Percentiles rank a stretch among this genome's conserved stretches.
Evolutionary conservation across 2,329 filamentous ascomycete species (phyloP).

Genomic region (Ophiostoma pallidulum): DNA sequence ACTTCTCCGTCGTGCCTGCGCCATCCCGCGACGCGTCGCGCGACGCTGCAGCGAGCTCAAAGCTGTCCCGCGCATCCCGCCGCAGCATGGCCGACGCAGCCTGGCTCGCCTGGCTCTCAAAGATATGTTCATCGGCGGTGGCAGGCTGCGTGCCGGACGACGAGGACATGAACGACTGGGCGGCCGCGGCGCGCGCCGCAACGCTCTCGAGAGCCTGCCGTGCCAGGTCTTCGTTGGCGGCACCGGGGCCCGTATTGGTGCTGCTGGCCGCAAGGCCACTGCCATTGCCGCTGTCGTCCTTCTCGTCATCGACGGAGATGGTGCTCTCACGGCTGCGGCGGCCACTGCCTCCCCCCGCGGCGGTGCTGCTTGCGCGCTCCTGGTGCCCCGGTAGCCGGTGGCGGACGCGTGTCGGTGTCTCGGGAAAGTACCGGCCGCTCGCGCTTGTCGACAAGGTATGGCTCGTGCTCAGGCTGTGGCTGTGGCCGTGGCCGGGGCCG

Average conservation of each 20-base stretch:
- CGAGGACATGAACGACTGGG: constrained; percentile 15
- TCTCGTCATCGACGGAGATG: constrained; percentile 55
- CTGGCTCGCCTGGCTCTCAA: constrained; percentile 68
- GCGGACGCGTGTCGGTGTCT: constrained; percentile 29
- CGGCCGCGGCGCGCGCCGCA: constrained; percentile 24
- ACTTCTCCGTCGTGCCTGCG: constrained; percentile 30
- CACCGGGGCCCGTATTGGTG: not conserved
- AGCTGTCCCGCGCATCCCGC: constrained; percentile 44
- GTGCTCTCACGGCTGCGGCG: constrained; percentile 76
- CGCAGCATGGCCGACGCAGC: constrained; percentile 67
- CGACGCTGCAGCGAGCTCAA: constrained; percentile 36
- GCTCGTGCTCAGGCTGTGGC: constrained; percentile 4
- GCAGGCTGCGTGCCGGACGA: constrained; percentile 18
- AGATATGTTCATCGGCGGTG: constrained; percentile 39
- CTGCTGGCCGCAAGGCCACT: not conserved
- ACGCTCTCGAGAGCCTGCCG: constrained; percentile 45
- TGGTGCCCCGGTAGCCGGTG: constrained; percentile 11
- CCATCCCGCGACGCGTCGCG: constrained; percentile 32
- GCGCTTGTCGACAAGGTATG: constrained; percentile 8
- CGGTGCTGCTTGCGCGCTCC: constrained; percentile 15
- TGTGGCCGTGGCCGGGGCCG: constrained; percentile 4
- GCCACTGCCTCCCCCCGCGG: constrained; percentile 24
- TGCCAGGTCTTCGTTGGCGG: constrained; percentile 42
- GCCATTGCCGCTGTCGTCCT: constrained; percentile 27
- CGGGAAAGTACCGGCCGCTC: constrained; percentile 31